phyloP scores from a whole-genome alignment of 306 rosid species.

The Cicer bijugum region DNA sequence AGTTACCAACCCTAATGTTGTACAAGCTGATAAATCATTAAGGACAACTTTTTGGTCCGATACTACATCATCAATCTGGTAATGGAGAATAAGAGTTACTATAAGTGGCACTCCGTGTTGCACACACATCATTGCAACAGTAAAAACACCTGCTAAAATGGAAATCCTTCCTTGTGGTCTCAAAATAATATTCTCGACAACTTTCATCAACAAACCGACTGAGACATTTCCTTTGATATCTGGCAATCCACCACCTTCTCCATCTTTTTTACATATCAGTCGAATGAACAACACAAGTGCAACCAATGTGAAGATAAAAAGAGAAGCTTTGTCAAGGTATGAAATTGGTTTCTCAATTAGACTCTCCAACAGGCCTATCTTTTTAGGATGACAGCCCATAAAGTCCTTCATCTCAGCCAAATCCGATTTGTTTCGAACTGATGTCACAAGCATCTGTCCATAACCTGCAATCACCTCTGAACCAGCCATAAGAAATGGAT shows the following conservation, averaged over 20 bases:
- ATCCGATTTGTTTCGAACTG: conserved; percentile 40
- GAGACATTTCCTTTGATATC: conserved; percentile 63
- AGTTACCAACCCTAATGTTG: conserved; percentile 67
- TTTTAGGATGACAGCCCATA: conserved; percentile 3
- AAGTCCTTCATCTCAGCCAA: conserved; percentile 27
- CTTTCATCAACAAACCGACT: conserved; percentile 40
- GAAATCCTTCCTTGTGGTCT: conserved; percentile 57
- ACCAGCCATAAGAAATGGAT: conserved; percentile 63
- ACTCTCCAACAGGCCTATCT: conserved; percentile 48
- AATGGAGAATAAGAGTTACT: conserved; percentile 51
- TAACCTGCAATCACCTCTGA: conserved; percentile 57
- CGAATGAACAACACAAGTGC: conserved; percentile 54
- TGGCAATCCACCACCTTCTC: conserved; percentile 50
- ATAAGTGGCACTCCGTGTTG: conserved; percentile 67
- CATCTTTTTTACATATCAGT: conserved; percentile 46
- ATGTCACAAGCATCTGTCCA: conserved; percentile 62
- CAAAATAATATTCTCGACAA: conserved; percentile 44
- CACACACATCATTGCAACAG: conserved; percentile 47
- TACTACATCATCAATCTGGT: conserved; percentile 48
- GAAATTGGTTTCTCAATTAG: conserved; percentile 53
- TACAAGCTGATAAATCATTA: conserved; percentile 59
- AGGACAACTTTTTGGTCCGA: conserved; percentile 23
- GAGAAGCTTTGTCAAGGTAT: conserved; percentile 48
- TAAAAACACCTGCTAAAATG: conserved; percentile 47
- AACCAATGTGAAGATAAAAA: conserved; percentile 47